Evolutionary conservation across 805 yeast species (phyloP).

Genomic region (Pichia californica): DNA sequence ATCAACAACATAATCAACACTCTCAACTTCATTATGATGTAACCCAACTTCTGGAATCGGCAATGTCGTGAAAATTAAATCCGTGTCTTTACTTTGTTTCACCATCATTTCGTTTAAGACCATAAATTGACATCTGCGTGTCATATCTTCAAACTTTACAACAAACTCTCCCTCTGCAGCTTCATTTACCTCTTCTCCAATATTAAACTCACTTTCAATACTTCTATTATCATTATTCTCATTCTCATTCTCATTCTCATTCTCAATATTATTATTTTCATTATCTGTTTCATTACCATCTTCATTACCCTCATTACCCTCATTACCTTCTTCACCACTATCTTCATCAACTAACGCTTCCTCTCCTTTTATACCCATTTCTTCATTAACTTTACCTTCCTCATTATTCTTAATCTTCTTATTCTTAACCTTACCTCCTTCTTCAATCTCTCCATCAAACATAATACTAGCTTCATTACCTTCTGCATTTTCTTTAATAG

Average conservation of each 20-base stretch:
- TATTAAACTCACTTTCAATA: background rate
- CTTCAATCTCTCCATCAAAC: slow-evolving; percentile 24
- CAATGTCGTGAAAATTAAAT: slow-evolving; percentile 77
- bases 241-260: background rate
- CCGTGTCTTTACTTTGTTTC: slow-evolving; percentile 33
- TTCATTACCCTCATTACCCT: background rate
- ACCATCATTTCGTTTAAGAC: slow-evolving; percentile 83
- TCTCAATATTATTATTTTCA: too few relatives aligned
- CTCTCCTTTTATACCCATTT: background rate
- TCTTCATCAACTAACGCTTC: background rate
- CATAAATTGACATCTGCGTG: slow-evolving; percentile 54
- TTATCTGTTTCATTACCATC: background rate
- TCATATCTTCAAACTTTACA: slow-evolving; percentile 8
- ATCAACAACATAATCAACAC: slow-evolving; percentile 69
- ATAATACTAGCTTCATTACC: slow-evolving; percentile 62
- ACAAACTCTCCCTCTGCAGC: slow-evolving; percentile 4
- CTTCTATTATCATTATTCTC: background rate
- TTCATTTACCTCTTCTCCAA: slow-evolving; percentile 3
- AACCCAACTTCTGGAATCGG: slow-evolving; percentile 86
- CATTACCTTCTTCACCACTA: background rate
- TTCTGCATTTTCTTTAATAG: slow-evolving; percentile 58
- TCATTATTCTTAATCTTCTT: background rate
- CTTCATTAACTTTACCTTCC: background rate
- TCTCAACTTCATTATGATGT: slow-evolving; percentile 59
- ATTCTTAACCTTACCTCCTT: background rate